Percentiles rank a stretch among this genome's conserved stretches.
Conservation (phyloP, 148 eudicot species). For the Euryodendron excelsum region DNA sequence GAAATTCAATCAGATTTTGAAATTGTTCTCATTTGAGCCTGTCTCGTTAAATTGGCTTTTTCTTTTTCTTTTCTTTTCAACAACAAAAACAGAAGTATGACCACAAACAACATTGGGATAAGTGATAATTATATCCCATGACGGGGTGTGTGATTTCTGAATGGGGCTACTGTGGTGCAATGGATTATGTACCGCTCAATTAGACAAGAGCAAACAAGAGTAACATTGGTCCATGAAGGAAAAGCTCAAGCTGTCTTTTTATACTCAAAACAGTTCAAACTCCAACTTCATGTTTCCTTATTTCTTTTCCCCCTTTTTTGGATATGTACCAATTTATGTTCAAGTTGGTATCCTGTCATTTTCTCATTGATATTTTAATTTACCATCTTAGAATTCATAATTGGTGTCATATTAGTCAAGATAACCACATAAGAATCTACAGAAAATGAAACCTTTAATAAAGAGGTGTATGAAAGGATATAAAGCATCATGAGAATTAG, state of each 20-base stretch:
- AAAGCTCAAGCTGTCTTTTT: background rate
- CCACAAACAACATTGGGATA: background rate
- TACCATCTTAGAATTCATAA: background rate
- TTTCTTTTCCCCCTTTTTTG: background rate
- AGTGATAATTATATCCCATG: background rate
- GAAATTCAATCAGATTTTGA: background rate
- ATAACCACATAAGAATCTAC: background rate
- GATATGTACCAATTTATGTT: background rate
- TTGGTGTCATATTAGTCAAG: background rate
- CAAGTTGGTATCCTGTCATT: background rate
- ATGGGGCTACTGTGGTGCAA: background rate
- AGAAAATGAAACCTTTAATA: too few relatives aligned
- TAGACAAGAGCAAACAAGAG: background rate
- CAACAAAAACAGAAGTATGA: background rate
- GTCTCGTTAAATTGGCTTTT: background rate
- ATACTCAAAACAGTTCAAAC: too few relatives aligned
- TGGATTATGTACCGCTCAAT: background rate
- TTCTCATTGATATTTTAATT: background rate
- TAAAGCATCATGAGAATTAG: too few relatives aligned
- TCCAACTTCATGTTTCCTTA: background rate
- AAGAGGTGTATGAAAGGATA: too few relatives aligned
- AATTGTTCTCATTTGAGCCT: background rate
- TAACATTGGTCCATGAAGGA: background rate
- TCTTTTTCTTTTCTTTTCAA: background rate
- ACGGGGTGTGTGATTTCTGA: background rate